These are phyloP conservation scores for Venturiaceae sp. DNA, from an alignment of 2,329 filamentous ascomycete species.

Conservation along the genomic window DNA sequence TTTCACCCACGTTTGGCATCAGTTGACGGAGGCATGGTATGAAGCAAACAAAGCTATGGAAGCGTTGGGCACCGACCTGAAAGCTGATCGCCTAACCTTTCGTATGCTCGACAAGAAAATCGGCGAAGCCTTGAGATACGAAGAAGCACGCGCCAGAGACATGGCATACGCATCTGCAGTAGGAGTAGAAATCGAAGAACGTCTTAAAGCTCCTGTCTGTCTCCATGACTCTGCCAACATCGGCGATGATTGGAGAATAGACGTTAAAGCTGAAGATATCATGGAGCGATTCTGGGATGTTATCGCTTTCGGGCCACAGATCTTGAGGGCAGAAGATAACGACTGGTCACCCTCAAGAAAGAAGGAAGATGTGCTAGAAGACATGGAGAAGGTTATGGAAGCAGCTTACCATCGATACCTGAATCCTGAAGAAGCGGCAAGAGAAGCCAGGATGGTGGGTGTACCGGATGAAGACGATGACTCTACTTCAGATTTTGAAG, in stretches of 20 bases:
- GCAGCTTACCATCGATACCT: not conserved
- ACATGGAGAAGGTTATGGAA: not conserved
- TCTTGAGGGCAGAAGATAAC: not conserved
- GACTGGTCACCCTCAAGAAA: not conserved
- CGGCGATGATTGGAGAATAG: not conserved
- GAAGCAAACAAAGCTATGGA: not conserved
- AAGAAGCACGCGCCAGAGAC: not conserved
- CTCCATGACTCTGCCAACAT: not conserved
- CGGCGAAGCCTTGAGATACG: not conserved
- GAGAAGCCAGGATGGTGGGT: not conserved
- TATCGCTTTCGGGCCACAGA: not conserved
- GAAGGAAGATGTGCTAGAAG: not conserved
- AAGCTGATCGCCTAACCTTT: not conserved
- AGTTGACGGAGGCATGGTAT: not conserved
- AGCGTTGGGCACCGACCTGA: not conserved
- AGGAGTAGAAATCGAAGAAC: not conserved
- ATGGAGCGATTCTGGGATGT: conserved; percentile 1
- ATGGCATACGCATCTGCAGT: not conserved
- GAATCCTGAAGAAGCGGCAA: not conserved
- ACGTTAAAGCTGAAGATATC: not conserved
- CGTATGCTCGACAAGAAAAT: not conserved
- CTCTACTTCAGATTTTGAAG: not conserved
- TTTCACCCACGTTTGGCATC: not conserved
- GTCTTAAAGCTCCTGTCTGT: not conserved
- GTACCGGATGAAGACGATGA: not conserved